Base-by-base conservation (phyloP, 352 stramenopile genomes). In the Albugo laibachii region DNA sequence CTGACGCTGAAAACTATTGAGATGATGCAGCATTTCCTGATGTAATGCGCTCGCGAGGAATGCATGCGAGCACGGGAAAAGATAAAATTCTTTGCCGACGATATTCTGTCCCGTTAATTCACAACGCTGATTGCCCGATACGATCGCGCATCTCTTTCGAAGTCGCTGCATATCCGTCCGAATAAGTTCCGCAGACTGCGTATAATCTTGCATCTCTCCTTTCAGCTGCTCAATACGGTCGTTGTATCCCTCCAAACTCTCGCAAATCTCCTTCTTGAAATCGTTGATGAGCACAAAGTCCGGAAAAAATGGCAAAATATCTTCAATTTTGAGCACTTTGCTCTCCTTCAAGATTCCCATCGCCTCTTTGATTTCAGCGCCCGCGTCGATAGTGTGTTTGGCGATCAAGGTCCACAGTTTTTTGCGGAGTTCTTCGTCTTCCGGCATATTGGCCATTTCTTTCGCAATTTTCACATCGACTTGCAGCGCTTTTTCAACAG, bases 211-310 rank as follows among this genome's bases (percentile, higher is more conserved):
- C 86, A 95, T 96, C 53, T 96, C 84, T 46, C 79, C 74, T 49
- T 95, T 94, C 14, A 96, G 62, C 50, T 88, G 66, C 42, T 95
- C 79, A 52, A 95, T 95, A 46, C 76, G 76, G 51, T 89, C 71
- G 56, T 91, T 92, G 62, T 94, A 95, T 5, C 86, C 61, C 49
- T 95, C 78, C 3, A 96, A 65, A 16, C 78, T 92, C 45, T 92
- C 73, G 49, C 83, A 95, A 56, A 97, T 96, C 55, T 96, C 81
- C 54, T 92, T 92, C 62, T 96, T 96, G 59, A 96, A 96, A 45
- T 92, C 75, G 56, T 96, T 94, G 52, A 96, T 96, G 40, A 94
- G 77, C 18, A 95, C 83, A 60, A 96, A 96, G 51, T 97, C 88
- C 3, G 88, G 88, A 56, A 97, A 94, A 56, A 94, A 95, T 13